Evolutionary conservation across 2,329 filamentous ascomycete genomes (phyloP).

Genomic region (Fusarium mexicanum): DNA sequence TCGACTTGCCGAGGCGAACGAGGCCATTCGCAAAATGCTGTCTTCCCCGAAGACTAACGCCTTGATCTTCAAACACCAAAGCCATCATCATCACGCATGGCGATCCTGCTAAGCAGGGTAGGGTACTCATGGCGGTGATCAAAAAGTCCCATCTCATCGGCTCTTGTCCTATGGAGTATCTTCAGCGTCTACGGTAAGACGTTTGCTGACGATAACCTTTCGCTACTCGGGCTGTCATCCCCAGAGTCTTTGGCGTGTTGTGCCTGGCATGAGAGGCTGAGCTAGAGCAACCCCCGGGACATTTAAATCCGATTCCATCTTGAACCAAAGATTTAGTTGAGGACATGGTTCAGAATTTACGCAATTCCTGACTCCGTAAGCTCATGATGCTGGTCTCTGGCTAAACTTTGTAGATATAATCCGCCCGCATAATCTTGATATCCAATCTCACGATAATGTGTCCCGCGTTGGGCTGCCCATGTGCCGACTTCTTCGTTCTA

Average conservation of each 20-base stretch:
- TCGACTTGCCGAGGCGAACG: background rate
- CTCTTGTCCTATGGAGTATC: background rate
- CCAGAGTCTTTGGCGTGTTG: background rate
- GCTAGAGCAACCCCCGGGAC: background rate
- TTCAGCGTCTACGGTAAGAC: background rate
- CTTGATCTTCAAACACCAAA: background rate
- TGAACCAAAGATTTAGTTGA: too few species aligned
- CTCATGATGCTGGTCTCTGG: background rate
- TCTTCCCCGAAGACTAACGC: constrained; percentile 8
- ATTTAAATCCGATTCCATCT: background rate
- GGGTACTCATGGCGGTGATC: background rate
- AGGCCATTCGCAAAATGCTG: background rate
- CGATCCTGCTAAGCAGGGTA: background rate
- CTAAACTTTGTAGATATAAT: background rate
- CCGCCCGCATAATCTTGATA: background rate
- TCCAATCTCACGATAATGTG: background rate
- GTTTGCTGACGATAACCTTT: constrained; percentile 17
- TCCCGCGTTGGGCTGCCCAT: background rate
- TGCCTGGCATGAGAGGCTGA: constrained; percentile 12
- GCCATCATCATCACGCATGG: background rate
- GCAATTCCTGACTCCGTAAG: background rate
- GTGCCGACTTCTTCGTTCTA: background rate
- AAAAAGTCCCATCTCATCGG: background rate
- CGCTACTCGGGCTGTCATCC: background rate
- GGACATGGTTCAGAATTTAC: background rate